Conservation (phyloP, 495 filamentous ascomycete genomes). For the Chaetomium cochliodes region DNA sequence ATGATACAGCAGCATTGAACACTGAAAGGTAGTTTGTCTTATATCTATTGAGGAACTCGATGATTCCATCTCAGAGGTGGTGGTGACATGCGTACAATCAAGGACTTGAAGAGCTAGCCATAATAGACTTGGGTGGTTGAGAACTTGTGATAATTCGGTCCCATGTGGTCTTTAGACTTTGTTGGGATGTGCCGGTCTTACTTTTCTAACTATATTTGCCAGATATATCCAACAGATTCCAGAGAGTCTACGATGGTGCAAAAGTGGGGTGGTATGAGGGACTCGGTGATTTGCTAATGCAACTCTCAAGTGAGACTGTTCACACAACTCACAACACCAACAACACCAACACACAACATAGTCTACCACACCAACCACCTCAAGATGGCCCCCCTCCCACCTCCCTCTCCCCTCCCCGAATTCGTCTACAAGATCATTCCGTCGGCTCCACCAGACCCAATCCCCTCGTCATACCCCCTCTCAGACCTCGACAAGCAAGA, state of each 20-base stretch:
- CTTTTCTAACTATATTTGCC: too few species aligned
- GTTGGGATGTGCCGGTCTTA: too few species aligned
- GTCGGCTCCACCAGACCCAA: constrained; percentile 45
- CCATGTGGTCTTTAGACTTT: too few species aligned
- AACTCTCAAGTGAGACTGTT: background rate
- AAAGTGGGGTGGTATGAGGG: background rate
- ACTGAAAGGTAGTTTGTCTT: too few species aligned
- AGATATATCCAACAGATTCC: too few species aligned
- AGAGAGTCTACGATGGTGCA: background rate
- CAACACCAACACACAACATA: background rate
- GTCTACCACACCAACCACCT: background rate
- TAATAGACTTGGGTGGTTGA: too few species aligned
- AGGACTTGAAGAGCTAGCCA: too few species aligned
- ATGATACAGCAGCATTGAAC: too few species aligned
- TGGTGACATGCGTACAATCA: too few species aligned
- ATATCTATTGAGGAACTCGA: too few species aligned
- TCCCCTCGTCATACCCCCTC: constrained; percentile 48
- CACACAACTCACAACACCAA: background rate
- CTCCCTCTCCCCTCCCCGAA: constrained; percentile 40
- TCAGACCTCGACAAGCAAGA: constrained; percentile 52
- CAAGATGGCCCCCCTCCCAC: constrained; percentile 21
- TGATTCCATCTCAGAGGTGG: too few species aligned
- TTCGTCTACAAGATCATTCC: constrained; percentile 55
- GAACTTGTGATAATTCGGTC: too few species aligned
- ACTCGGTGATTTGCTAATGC: background rate